phyloP scores from a whole-genome alignment of 2,329 filamentous ascomycete genomes.

The Penicillium rolfsii region DNA sequence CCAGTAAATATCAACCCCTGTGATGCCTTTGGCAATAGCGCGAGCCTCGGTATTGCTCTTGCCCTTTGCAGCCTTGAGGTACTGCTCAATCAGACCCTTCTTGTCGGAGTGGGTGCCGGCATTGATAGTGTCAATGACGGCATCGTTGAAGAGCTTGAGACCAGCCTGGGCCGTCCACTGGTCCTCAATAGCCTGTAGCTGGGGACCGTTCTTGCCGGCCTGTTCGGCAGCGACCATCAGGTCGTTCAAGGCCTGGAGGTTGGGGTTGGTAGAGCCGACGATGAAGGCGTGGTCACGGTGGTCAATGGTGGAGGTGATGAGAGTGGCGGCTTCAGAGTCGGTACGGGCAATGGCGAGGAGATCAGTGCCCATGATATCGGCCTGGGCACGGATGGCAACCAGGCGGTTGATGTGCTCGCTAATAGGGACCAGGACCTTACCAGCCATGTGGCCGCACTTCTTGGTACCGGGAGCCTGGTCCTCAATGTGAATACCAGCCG shows the following conservation, averaged over 20 bases:
- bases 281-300: slow-evolving; percentile 94
- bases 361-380: slow-evolving; percentile 96
- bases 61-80: slow-evolving; percentile 69
- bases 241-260: slow-evolving; percentile 81
- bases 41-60: slow-evolving; percentile 85
- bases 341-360: slow-evolving; percentile 91
- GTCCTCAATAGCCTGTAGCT: slow-evolving; percentile 92
- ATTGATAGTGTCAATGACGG: slow-evolving; percentile 80
- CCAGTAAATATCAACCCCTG: slow-evolving; percentile 82
- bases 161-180: slow-evolving; percentile 77
- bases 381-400: slow-evolving; percentile 94
- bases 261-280: slow-evolving; percentile 82
- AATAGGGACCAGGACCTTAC: slow-evolving; percentile 95
- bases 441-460: slow-evolving; percentile 99
- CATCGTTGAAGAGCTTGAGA: slow-evolving; percentile 88
- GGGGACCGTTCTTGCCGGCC: slow-evolving; percentile 75
- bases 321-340: slow-evolving; percentile 94
- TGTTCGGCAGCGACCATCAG: slow-evolving; percentile 86
- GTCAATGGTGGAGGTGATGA: slow-evolving; percentile 96
- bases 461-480: slow-evolving; percentile 98
- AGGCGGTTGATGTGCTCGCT: slow-evolving; percentile 97
- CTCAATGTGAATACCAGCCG: slow-evolving; percentile 97
- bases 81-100: slow-evolving; percentile 67
- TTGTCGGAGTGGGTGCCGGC: slow-evolving; percentile 68
- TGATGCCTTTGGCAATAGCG: slow-evolving; percentile 74